These are phyloP conservation scores for Fusarium nurragi DNA, from an alignment of 2,329 filamentous ascomycete species.

Conservation along the genomic window DNA sequence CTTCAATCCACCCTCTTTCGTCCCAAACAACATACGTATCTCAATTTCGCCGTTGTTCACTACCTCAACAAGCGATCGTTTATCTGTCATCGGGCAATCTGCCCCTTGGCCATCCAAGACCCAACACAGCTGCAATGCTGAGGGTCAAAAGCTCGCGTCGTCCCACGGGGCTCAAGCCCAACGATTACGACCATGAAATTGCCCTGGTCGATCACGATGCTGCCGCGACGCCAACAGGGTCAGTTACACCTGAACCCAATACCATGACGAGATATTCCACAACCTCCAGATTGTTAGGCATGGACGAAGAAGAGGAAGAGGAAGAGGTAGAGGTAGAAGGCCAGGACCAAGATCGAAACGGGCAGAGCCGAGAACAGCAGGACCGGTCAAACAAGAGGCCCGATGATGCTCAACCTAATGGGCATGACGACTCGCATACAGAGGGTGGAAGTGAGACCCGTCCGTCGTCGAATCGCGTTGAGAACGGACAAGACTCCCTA, in stretches of 20 bases:
- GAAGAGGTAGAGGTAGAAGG: conserved; percentile 23
- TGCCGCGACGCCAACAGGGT: conserved; percentile 36
- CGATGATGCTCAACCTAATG: conserved; percentile 5
- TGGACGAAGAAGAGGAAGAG: conserved; percentile 30
- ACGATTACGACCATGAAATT: conserved; percentile 77
- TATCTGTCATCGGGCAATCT: conserved; percentile 20
- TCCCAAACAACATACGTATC: conserved; percentile 6
- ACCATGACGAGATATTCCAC: conserved; percentile 36
- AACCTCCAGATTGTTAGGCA: conserved; percentile 38
- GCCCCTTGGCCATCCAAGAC: conserved; percentile 18
- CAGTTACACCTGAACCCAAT: conserved; percentile 33
- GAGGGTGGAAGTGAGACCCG: conserved; percentile 16
- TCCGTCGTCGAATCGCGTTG: conserved; percentile 6
- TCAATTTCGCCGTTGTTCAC: conserved; percentile 1
- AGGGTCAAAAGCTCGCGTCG: conserved; percentile 63
- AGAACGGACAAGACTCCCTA: conserved; percentile 20
- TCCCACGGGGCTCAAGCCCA: conserved; percentile 63
- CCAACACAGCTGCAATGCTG: conserved; percentile 42
- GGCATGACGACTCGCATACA: conserved; percentile 22
- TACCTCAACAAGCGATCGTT: conserved; percentile 3
- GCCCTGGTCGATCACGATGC: conserved; percentile 68
- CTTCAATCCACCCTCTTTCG: neutral
- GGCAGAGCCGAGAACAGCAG: conserved; percentile 9
- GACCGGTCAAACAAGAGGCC: conserved; percentile 16
- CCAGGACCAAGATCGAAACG: conserved; percentile 1